Conservation (phyloP, 345 rosid species). For the Acer negundo region DNA sequence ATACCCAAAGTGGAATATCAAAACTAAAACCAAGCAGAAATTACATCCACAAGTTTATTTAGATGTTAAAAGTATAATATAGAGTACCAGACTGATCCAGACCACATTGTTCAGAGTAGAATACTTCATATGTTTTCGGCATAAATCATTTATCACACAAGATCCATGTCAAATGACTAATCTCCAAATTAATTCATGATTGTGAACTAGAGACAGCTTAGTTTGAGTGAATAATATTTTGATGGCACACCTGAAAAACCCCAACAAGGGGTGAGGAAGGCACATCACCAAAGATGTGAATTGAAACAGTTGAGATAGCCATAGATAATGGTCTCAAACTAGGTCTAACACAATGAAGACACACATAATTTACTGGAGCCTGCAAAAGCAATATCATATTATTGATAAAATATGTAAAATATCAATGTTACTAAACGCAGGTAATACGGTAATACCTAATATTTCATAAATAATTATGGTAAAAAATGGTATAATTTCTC, state of each 20-base stretch:
- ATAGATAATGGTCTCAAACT: constrained; percentile 91
- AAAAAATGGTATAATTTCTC: neutral
- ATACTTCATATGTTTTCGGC: neutral
- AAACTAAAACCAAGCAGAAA: neutral
- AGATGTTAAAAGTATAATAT: neutral
- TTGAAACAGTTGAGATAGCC: constrained; percentile 91
- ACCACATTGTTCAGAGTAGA: neutral
- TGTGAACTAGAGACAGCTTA: neutral
- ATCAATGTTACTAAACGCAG: neutral
- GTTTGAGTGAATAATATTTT: neutral
- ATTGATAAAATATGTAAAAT: neutral
- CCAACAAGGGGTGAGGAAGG: constrained; percentile 99
- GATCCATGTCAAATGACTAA: constrained; percentile 7
- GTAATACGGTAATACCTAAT: constrained; percentile 2
- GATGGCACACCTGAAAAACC: constrained; percentile 66
- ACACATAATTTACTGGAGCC: constrained; percentile 95
- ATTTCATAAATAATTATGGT: constrained; percentile 5
- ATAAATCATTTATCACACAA: neutral
- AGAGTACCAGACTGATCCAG: neutral
- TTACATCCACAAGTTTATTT: neutral
- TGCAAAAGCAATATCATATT: constrained; percentile 29
- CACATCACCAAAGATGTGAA: constrained; percentile 94
- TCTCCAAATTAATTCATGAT: neutral
- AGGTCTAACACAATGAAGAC: constrained; percentile 91
- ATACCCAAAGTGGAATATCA: neutral